A percentile compares a stretch with the other conserved stretches of the same genome.
Evolutionary conservation across 2,329 filamentous ascomycete genomes (phyloP).

Genomic region (Drechmeria coniospora): DNA sequence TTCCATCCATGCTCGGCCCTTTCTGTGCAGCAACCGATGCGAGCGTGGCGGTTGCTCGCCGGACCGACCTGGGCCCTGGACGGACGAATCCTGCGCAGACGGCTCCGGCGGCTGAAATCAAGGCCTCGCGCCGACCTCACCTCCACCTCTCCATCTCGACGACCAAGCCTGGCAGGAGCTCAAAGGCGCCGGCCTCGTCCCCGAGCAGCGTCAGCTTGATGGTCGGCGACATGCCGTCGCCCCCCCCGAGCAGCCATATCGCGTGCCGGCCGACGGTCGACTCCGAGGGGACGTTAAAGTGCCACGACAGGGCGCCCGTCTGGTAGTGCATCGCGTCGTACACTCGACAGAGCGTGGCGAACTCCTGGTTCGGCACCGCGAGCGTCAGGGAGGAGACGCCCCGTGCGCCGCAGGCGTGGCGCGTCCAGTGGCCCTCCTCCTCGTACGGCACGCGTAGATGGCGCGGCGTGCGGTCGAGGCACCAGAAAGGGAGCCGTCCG

Average conservation of each 20-base stretch:
- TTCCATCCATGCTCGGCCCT: too few relatives aligned
- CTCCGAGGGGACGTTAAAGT: slow-evolving; percentile 5
- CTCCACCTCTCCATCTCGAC: slow-evolving; percentile 5
- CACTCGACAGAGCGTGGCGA: slow-evolving; percentile 7
- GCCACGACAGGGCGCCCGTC: slow-evolving; percentile 1
- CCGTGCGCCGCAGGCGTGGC: slow-evolving; percentile 34
- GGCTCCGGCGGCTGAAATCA: background rate
- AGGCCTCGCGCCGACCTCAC: background rate
- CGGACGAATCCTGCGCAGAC: too few relatives aligned
- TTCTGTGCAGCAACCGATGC: too few relatives aligned
- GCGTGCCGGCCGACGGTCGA: slow-evolving; percentile 3
- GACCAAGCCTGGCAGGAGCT: slow-evolving; percentile 7
- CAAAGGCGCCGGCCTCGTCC: slow-evolving; percentile 6
- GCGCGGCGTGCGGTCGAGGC: slow-evolving; percentile 44
- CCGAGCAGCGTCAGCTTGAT: slow-evolving; percentile 6
- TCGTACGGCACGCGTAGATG: slow-evolving; percentile 36
- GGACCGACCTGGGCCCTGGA: slow-evolving; percentile 8
- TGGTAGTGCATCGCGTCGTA: slow-evolving; percentile 14
- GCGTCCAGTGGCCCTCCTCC: slow-evolving; percentile 10
- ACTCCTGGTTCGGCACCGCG: slow-evolving; percentile 12
- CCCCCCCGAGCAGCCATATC: background rate
- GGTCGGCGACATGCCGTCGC: slow-evolving; percentile 1
- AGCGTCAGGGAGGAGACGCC: slow-evolving; percentile 33
- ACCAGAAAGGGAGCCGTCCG: slow-evolving; percentile 48
- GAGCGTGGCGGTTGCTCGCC: too few relatives aligned